Percentiles rank a stretch among this genome's conserved stretches.
Evolutionary conservation across 306 rosid genomes (phyloP).

Genomic region (Lathyrus sativus): DNA sequence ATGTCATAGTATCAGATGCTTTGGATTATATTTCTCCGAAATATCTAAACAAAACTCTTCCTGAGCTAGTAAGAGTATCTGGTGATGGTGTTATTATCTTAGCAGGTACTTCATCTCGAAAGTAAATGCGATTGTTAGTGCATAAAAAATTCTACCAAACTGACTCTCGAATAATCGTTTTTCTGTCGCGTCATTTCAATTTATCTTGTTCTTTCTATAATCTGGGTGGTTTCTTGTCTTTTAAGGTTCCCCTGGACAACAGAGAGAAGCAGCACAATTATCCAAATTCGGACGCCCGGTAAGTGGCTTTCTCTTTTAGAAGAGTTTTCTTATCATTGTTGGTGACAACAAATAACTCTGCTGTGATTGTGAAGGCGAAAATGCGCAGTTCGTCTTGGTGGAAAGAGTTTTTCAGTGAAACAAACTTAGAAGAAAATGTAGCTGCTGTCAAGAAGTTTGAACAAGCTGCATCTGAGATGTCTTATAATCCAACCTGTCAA

Average conservation of each 20-base stretch:
- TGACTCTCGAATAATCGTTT: not conserved
- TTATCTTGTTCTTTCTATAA: no score
- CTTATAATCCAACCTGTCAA: conserved; percentile 75
- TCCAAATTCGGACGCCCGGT: conserved; percentile 95
- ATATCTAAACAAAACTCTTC: conserved; percentile 82
- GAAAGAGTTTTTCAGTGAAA: conserved; percentile 65
- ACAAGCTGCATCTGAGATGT: conserved; percentile 61
- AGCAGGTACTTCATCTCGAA: conserved; percentile 54
- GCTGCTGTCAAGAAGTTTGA: conserved; percentile 64
- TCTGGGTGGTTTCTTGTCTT: not conserved
- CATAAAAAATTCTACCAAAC: not conserved
- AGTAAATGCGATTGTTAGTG: conserved; percentile 4
- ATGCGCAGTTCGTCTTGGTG: conserved; percentile 89
- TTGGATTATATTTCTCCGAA: conserved; percentile 92
- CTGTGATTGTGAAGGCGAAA: conserved; percentile 67
- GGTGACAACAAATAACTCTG: conserved; percentile 31
- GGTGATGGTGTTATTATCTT: conserved; percentile 71
- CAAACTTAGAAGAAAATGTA: conserved; percentile 70
- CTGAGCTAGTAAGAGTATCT: conserved; percentile 83
- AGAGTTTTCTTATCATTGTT: conserved; percentile 4
- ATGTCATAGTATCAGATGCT: conserved; percentile 78
- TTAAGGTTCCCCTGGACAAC: conserved; percentile 81
- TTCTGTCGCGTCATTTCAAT: no score
- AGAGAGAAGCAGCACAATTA: conserved; percentile 66
- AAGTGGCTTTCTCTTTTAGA: conserved; percentile 43